A percentile compares a stretch with the other conserved stretches of the same genome.
These are phyloP conservation scores for Pulveroboletus ravenelii DNA, from an alignment of 768 basidiomycete species.

Conservation along the genomic window DNA sequence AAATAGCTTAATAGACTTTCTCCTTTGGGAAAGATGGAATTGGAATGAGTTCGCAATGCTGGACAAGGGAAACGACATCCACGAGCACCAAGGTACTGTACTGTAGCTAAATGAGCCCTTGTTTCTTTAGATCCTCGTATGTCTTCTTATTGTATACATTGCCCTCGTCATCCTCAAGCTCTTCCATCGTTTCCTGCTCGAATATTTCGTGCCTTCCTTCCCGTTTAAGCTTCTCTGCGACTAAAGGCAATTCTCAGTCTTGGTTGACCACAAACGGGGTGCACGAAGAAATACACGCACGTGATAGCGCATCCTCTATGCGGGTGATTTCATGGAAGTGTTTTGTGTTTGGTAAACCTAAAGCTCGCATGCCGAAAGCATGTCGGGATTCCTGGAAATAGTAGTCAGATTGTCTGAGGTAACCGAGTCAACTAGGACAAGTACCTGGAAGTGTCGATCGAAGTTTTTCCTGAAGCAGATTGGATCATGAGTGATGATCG, in stretches of 20 bases:
- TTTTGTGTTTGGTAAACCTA: conserved; percentile 96
- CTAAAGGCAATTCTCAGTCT: conserved; percentile 35
- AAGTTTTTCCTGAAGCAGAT: conserved; percentile 75
- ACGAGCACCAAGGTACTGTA: not conserved
- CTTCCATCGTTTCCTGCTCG: conserved; percentile 93
- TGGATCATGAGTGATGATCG: conserved; percentile 13
- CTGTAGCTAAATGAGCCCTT: conserved; percentile 69
- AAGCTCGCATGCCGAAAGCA: conserved; percentile 96
- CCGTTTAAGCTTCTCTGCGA: conserved; percentile 95
- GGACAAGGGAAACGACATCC: not conserved
- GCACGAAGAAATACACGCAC: conserved; percentile 46
- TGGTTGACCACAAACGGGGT: not conserved
- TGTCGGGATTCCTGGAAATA: conserved; percentile 79
- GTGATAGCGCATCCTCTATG: conserved; percentile 91
- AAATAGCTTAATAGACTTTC: conserved; percentile 5
- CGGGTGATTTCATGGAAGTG: conserved; percentile 99
- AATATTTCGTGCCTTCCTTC: conserved; percentile 95
- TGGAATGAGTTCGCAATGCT: not conserved
- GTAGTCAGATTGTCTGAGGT: conserved; percentile 15
- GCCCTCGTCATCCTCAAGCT: conserved; percentile 96
- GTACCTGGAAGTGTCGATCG: conserved; percentile 89
- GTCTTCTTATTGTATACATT: conserved; percentile 98
- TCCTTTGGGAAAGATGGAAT: not conserved
- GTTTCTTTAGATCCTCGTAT: conserved; percentile 96
- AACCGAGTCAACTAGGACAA: conserved; percentile 9